A percentile compares a stretch with the other conserved stretches of the same genome.
Conservation (phyloP, 192 early-diverging fungal genomes). For the Pilaira anomala region DNA sequence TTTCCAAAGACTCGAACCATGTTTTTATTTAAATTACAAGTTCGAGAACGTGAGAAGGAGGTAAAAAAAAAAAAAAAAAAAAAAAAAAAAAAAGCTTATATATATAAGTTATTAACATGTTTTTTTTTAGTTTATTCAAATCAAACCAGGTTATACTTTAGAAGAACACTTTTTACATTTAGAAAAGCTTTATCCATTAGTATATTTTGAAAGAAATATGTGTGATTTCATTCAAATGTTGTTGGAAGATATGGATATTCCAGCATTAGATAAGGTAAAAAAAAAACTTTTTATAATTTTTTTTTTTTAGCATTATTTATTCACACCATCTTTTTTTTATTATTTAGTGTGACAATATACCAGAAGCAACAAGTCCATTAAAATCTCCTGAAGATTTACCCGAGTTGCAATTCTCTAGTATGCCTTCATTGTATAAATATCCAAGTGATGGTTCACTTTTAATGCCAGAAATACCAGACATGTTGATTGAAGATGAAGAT, state of each 20-base stretch:
- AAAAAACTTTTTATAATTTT: too few species aligned
- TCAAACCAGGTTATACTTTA: slow-evolving; percentile 21
- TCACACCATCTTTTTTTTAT: too few species aligned
- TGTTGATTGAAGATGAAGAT: slow-evolving; percentile 10
- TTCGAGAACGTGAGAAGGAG: slow-evolving; percentile 13
- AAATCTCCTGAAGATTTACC: slow-evolving; percentile 13
- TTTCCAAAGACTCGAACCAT: slow-evolving; percentile 47
- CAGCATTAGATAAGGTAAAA: slow-evolving; percentile 44
- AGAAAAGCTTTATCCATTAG: slow-evolving; percentile 43
- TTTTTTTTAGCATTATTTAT: too few species aligned
- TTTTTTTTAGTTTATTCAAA: slow-evolving; percentile 34
- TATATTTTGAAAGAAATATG: slow-evolving; percentile 49
- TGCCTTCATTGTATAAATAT: slow-evolving; percentile 41
- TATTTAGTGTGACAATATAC: slow-evolving; percentile 13
- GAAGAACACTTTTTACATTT: slow-evolving; percentile 43
- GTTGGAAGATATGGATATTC: slow-evolving; percentile 40
- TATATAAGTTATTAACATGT: neutral
- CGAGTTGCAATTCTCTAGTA: slow-evolving; percentile 5
- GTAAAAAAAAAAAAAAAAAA: neutral
- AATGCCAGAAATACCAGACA: slow-evolving; percentile 52
- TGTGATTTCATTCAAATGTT: slow-evolving; percentile 45
- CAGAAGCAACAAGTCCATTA: slow-evolving; percentile 8
- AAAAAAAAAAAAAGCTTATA: neutral
- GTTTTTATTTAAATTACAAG: slow-evolving; percentile 19
- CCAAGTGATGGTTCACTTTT: slow-evolving; percentile 50